These are phyloP conservation scores for Athelia psychrophila DNA, from an alignment of 1,284 basidiomycete species.

Conservation along the genomic window DNA sequence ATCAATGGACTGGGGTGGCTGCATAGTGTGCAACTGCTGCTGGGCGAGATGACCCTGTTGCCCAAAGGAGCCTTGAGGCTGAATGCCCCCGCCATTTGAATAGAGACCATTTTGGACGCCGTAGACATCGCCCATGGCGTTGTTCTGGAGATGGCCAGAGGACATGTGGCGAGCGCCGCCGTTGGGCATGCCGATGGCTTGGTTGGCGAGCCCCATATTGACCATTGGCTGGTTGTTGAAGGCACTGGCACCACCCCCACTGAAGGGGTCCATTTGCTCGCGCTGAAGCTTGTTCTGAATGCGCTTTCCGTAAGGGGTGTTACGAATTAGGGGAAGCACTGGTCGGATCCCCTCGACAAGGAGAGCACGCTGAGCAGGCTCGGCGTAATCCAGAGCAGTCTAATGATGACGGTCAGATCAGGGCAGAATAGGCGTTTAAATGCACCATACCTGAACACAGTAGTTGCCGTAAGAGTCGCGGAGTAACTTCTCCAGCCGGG, in stretches of 20 bases:
- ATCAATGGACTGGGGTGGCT: slow-evolving; percentile 68
- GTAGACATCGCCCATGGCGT: slow-evolving; percentile 68
- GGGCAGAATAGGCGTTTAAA: slow-evolving; percentile 4
- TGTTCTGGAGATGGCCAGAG: slow-evolving; percentile 43
- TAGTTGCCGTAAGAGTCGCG: slow-evolving; percentile 96
- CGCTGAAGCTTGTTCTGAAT: slow-evolving; percentile 97
- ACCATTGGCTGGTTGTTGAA: slow-evolving; percentile 61
- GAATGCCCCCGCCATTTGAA: slow-evolving; percentile 43
- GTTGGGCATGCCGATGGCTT: slow-evolving; percentile 48
- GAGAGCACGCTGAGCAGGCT: slow-evolving; percentile 79
- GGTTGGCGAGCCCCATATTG: slow-evolving; percentile 55
- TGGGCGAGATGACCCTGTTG: slow-evolving; percentile 41
- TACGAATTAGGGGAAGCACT: slow-evolving; percentile 93
- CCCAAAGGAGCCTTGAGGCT: slow-evolving; percentile 37
- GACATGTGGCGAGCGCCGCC: slow-evolving; percentile 52
- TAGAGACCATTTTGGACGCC: slow-evolving; percentile 61
- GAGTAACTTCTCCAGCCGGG: slow-evolving; percentile 92
- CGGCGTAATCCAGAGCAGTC: slow-evolving; percentile 95
- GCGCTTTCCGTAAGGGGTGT: slow-evolving; percentile 96
- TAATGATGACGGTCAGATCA: slow-evolving; percentile 29
- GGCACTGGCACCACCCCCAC: slow-evolving; percentile 38
- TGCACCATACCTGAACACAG: slow-evolving; percentile 74
- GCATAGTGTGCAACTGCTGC: slow-evolving; percentile 57
- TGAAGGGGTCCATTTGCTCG: slow-evolving; percentile 78
- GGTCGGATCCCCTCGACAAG: slow-evolving; percentile 95